These are phyloP conservation scores for Eucalyptus guilfoylei DNA, from an alignment of 345 rosid species.

Conservation along the genomic window DNA sequence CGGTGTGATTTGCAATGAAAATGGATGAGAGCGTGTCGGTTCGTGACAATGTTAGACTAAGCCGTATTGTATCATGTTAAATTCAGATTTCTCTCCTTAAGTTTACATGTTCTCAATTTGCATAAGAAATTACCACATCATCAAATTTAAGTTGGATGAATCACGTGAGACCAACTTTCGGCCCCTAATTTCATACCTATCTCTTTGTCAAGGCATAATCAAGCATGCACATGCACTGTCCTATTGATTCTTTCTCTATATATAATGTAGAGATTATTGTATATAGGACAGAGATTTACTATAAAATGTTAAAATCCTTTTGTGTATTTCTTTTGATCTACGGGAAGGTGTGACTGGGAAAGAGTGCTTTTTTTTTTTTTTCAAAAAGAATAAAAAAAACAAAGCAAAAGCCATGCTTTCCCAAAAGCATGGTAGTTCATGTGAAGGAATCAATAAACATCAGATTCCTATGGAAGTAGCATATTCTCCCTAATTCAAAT, in stretches of 20 bases:
- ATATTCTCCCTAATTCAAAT: not conserved
- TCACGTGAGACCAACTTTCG: rapidly evolving
- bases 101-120: not conserved
- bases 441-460: not conserved
- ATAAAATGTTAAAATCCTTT: not conserved
- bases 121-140: not conserved
- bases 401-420: not conserved
- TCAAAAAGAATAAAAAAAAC: not conserved
- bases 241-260: not conserved
- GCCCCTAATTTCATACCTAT: not conserved
- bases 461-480: not conserved
- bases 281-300: not conserved
- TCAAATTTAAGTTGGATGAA: not conserved
- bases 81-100: not conserved
- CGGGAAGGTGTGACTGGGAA: not conserved
- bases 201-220: not conserved
- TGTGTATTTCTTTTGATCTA: not conserved
- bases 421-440: not conserved
- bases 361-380: not conserved
- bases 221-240: not conserved
- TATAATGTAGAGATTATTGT: not conserved
- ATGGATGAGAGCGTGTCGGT: not conserved
- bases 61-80: not conserved
- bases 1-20: not conserved
- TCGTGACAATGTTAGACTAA: not conserved